Percentiles rank a stretch among this genome's conserved stretches.
phyloP scores from a whole-genome alignment of 1,284 basidiomycete genomes.

The Pulveroboletus sp. region DNA sequence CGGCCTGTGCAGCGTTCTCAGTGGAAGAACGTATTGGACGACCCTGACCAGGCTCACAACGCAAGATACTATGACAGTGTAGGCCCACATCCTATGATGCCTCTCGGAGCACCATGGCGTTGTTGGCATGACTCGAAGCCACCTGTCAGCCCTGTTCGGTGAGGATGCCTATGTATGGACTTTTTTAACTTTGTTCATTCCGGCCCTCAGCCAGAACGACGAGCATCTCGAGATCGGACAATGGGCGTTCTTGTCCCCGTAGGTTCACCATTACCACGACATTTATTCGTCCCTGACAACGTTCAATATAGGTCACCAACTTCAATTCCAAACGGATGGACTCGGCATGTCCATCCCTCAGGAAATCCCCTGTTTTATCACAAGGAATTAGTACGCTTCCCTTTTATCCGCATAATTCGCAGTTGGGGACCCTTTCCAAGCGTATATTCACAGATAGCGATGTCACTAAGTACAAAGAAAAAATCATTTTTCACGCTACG shows the following conservation, averaged over 20 bases:
- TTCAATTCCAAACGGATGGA: constrained; percentile 3
- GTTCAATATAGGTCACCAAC: constrained; percentile 5
- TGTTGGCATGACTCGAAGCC: constrained; percentile 3
- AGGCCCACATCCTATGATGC: constrained; percentile 5
- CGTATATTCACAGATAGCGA: too few species aligned
- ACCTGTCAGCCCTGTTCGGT: too few species aligned
- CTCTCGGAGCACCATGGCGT: constrained; percentile 11
- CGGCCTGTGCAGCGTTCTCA: neutral
- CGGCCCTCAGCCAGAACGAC: neutral
- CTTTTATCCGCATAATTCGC: neutral
- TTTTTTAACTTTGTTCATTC: neutral
- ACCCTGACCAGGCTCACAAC: neutral
- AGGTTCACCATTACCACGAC: neutral
- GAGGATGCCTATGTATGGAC: neutral
- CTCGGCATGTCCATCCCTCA: constrained; percentile 16
- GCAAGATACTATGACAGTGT: neutral
- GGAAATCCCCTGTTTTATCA: constrained; percentile 15
- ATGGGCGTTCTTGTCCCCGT: constrained; percentile 11
- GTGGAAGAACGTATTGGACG: neutral
- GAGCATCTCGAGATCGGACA: constrained; percentile 11
- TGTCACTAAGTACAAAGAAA: neutral
- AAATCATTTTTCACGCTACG: neutral
- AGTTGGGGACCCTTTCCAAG: constrained; percentile 3
- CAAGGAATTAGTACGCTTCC: constrained; percentile 10
- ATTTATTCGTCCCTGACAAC: neutral